Evolutionary conservation across 2,329 filamentous ascomycete genomes (phyloP), one percentile per base, ranked within the genome.

Genomic region (Diaporthe vexans): DNA sequence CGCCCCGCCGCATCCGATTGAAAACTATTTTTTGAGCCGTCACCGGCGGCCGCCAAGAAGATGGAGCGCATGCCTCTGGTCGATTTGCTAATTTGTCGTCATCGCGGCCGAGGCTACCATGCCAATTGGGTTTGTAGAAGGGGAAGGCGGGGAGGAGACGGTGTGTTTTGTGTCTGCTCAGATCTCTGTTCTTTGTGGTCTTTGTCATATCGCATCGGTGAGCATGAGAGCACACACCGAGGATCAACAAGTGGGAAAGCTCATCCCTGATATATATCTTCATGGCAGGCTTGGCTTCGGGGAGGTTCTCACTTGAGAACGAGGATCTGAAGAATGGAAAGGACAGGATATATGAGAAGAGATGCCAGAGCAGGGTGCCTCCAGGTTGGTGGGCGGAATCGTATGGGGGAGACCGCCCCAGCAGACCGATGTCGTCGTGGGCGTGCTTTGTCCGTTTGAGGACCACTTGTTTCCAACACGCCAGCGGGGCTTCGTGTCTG

Each of bases 11-110:
- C 79, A 82, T 84, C 83, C 77, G 83, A 83, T 84, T 84, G 83
- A 84, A 84, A 84, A 84, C 83, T 84, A 83, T 81, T 71, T 78
- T 75, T 67, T 37, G 26, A 33, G 73, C 75, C 75, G 74, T 82
- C 80, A 81, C 75, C 8, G 76, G 79, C 78, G 78, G 48, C 52
- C 40, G 40, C 51, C 58, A 65, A 29, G 51, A 54, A 61, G 51
- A 13, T 26, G 54, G 65, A 37, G 24, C 57, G 19, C 48, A 24
- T 57, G 69, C 73, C 59, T 76, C 71, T 58, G 67, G 73, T 74
- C 8, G 29, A 13, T 26, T 54, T 71, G 71, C 58, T 75, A n/a
- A 5, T 54, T 72, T 78, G 74, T 79, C 78, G 76, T 79, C 78
- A 78, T 76, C 51, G 78, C 77, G 76, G 75, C 40, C 13, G 56